These are phyloP conservation scores for Vachellia collinsii DNA, from an alignment of 306 rosid genomes.

Conservation along the genomic window DNA sequence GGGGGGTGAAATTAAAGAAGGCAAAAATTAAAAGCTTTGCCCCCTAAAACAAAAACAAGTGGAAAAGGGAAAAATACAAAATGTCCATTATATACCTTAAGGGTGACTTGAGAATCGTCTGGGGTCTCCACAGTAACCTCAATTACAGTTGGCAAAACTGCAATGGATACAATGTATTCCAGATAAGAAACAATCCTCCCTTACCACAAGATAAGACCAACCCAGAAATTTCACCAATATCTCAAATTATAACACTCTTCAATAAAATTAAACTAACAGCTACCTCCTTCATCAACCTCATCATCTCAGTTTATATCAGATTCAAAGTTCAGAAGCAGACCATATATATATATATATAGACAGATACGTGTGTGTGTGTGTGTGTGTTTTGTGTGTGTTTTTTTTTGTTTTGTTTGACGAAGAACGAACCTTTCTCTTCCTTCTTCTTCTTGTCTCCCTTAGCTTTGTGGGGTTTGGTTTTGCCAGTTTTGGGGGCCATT, in stretches of 20 bases:
- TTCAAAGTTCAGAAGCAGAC: background rate
- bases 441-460: conserved; percentile 92
- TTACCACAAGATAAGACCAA: conserved; percentile 15
- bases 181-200: background rate
- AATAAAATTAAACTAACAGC: background rate
- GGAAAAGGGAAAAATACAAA: background rate
- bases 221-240: conserved; percentile 12
- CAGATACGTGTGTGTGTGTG: background rate
- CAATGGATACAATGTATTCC: conserved; percentile 11
- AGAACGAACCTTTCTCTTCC: conserved; percentile 84
- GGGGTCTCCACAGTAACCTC: conserved; percentile 75
- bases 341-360: background rate
- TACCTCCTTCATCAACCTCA: background rate
- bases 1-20: background rate
- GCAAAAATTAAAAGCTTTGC: background rate
- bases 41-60: background rate
- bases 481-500: conserved; percentile 95
- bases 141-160: conserved; percentile 88
- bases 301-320: background rate
- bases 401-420: no score
- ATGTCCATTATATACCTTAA: conserved; percentile 61
- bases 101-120: conserved; percentile 71
- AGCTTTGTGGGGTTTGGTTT: conserved; percentile 78
- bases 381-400: no score
- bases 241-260: background rate